Evolutionary conservation across 345 rosid species (phyloP), one percentile per base, ranked within the genome.

Genomic region (Eucalyptus curtisii): DNA sequence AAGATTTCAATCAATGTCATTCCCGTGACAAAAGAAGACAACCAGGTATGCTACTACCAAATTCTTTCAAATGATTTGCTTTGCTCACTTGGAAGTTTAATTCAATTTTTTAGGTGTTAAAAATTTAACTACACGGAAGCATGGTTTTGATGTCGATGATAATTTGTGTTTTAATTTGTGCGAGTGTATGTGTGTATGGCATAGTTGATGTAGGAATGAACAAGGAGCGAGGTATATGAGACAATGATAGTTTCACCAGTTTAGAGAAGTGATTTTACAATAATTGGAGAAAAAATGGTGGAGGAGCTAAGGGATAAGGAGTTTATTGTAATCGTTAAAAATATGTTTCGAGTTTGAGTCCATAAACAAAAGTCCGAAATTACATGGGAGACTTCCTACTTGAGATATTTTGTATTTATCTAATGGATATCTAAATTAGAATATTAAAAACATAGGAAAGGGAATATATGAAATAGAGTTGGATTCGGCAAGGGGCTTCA

Each of bases 1-100:
- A 96, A 94, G 92, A 93, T 95, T 61, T 91, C 91, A 85, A 90
- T 96, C 88, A 95, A 92, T 88, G 97, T 92, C 5, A 95, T 96
- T 79, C 97, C 97, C 11, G 95, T 97, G 14, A 96, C 94, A 3
- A 92, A 94, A 89, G 96, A 96, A 93, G 98, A 95, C 61, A 94
- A 96, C 81, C 93, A 91, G 31, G 82, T 94, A 80, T 96, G 93
- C 59, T 93, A 89, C 88, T 96, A 94, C 90, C 94, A 93, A 82
- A 89, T 96, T 40, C 96, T 96, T 40, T 88, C 91, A 24, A 45
- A 94, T 33, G 93, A 96, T 86, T 86, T 94, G 96, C 86, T 94
- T 96, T 86, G 95, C 94, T 49, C 97, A 96, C 92, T 90, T 95
- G 71, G 95, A 96, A 76, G 94, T 93, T 31, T 96, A 96, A 15